Evolutionary conservation across 2,329 filamentous ascomycete species (phyloP).

Genomic region (Chrysoporthe deuterocubensis): DNA sequence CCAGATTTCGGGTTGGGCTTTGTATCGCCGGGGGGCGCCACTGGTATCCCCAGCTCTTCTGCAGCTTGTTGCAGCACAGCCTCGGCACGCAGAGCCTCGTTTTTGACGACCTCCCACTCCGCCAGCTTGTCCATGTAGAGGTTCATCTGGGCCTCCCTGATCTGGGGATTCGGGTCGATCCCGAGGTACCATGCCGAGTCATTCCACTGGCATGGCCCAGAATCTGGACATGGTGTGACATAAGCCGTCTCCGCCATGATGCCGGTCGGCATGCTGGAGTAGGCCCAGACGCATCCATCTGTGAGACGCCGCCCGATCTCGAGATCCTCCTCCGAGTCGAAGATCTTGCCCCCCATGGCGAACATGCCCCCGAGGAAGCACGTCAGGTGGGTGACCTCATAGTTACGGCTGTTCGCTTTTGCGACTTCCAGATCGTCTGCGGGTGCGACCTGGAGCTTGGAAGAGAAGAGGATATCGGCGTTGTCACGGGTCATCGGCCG

Average conservation of each 20-base stretch:
- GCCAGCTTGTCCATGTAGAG: constrained; percentile 47
- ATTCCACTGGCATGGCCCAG: constrained; percentile 57
- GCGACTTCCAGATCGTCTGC: constrained; percentile 44
- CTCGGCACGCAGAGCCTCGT: constrained; percentile 29
- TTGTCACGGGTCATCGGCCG: constrained; percentile 72
- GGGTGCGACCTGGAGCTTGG: constrained; percentile 57
- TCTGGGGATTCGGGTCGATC: constrained; percentile 48
- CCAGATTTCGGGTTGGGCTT: neutral
- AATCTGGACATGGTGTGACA: constrained; percentile 53
- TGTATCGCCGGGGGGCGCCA: neutral
- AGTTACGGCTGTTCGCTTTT: constrained; percentile 47
- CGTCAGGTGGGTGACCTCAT: constrained; percentile 66
- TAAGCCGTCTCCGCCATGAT: constrained; percentile 66
- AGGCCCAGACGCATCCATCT: constrained; percentile 73
- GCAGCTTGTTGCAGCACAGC: constrained; percentile 31
- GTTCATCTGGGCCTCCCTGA: constrained; percentile 47
- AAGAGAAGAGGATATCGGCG: constrained; percentile 74
- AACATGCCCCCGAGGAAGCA: constrained; percentile 76
- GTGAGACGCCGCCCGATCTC: constrained; percentile 66
- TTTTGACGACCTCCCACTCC: constrained; percentile 43
- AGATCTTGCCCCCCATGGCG: constrained; percentile 66
- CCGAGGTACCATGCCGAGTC: constrained; percentile 52
- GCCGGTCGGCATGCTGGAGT: constrained; percentile 61
- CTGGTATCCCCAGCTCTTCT: constrained; percentile 26
- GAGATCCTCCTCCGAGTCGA: constrained; percentile 62